Conservation (phyloP, 1,284 basidiomycete genomes). For the Cystobasidium sp. region DNA sequence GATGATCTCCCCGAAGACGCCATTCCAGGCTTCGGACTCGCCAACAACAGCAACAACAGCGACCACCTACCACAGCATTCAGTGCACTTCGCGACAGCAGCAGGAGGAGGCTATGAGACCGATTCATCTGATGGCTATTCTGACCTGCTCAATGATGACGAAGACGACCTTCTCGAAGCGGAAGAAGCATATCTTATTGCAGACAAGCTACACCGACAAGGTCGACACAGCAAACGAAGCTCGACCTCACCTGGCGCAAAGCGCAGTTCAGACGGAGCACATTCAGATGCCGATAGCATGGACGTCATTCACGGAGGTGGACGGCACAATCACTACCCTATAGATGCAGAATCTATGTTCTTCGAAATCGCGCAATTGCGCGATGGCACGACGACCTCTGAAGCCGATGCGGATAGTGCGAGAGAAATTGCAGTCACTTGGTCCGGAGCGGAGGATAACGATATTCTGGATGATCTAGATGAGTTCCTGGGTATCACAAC, state of each 20-base stretch:
- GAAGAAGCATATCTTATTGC: constrained; percentile 47
- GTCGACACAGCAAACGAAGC: constrained; percentile 15
- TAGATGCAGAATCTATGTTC: constrained; percentile 10
- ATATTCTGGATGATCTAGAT: constrained; percentile 33
- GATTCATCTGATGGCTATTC: constrained; percentile 36
- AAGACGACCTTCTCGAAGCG: constrained; percentile 43
- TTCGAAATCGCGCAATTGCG: constrained; percentile 16
- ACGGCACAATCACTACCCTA: not conserved
- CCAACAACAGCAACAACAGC: not conserved
- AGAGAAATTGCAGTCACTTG: constrained; percentile 38
- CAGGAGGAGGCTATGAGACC: constrained; percentile 9
- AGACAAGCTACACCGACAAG: constrained; percentile 42
- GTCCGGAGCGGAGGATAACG: constrained; percentile 40
- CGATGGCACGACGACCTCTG: constrained; percentile 15
- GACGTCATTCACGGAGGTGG: not conserved
- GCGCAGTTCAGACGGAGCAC: constrained; percentile 21
- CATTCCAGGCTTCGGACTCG: constrained; percentile 8
- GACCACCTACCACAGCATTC: not conserved
- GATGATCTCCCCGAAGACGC: constrained; percentile 22
- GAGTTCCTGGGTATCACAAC: constrained; percentile 40
- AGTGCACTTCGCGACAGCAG: not conserved
- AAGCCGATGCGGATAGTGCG: constrained; percentile 16
- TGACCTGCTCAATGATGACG: constrained; percentile 36
- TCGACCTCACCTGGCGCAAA: constrained; percentile 26
- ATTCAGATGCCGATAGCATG: constrained; percentile 30